Conservation (phyloP, 2,329 filamentous ascomycete species). For the Fusarium zealandicum region DNA sequence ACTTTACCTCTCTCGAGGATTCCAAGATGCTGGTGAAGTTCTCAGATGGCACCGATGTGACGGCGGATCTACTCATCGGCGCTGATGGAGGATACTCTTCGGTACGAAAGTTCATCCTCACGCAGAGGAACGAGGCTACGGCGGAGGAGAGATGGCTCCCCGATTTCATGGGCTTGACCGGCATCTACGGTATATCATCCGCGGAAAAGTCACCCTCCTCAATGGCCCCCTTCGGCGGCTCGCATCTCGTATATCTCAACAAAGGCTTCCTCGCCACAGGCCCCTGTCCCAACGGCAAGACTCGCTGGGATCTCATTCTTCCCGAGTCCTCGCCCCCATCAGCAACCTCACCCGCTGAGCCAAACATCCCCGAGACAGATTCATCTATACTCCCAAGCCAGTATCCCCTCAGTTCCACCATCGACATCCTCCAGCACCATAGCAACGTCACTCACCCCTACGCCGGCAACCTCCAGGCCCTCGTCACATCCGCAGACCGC, state of each 20-base stretch:
- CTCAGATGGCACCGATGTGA: constrained; percentile 11
- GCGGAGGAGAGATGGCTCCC: constrained; percentile 32
- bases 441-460: constrained; percentile 30
- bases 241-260: constrained; percentile 26
- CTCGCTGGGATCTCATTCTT: constrained; percentile 39
- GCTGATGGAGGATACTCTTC: constrained; percentile 36
- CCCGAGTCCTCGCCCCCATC: constrained; percentile 26
- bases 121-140: constrained; percentile 17
- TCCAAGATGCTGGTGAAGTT: constrained; percentile 14
- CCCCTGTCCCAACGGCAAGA: constrained; percentile 26
- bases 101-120: constrained; percentile 30
- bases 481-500: constrained; percentile 32
- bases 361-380: background rate
- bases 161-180: constrained; percentile 32
- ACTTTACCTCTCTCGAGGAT: constrained; percentile 18
- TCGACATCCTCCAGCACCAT: constrained; percentile 20
- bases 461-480: constrained; percentile 26
- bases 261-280: constrained; percentile 31
- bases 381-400: constrained; percentile 23
- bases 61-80: constrained; percentile 29
- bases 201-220: background rate
- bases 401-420: constrained; percentile 18
- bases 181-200: constrained; percentile 35
- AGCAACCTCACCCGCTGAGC: constrained; percentile 2
- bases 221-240: constrained; percentile 17